Evolutionary conservation across 495 filamentous ascomycete species (phyloP), one percentile per base, ranked within the genome.

Genomic region (Daldinia childiae): DNA sequence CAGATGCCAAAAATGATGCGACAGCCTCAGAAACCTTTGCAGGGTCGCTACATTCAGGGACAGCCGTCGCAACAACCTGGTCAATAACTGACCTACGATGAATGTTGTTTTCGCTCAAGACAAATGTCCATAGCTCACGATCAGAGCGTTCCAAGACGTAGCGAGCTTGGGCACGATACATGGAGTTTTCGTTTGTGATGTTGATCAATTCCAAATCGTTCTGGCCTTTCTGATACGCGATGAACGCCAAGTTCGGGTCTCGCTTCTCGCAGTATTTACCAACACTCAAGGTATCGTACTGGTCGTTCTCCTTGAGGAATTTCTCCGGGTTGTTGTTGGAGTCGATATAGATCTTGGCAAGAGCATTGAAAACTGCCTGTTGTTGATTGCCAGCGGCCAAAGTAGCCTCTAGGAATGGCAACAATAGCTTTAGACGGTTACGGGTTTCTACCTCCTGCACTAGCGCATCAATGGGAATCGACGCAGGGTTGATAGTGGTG

Each of bases 311-410:
- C 84, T 93, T 97, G 52, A 99, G 85, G 86, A 99, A 99, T 77
- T 93, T 95, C 87, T 99, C 96, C 0, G 96, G 96, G 78, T 97
- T 93, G 82, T 97, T 98, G 86, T 99, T 99, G 79, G 91, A 95
- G 80, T 98, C 96, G 71, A 99, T 99, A 83, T 99, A 99, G 69
- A 99, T 98, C 90, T 99, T 99, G 7, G 96, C 96, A 38, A 99
- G 87, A 14, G 96, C 96, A 72, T 99, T 98, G 86, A 94, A 99
- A 52, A 99, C 93, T 29, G 95, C 96, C 82, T 96, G 93, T 80
- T 99, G 95, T 79, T 98, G 93, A 81, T 98, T 98, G 39, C 96
- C 96, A 63, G 87, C 88, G 38, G 92, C 92, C 41, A 98, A 82
- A 17, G 93, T 98, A 57, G 92, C 90, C 83, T 99, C 96, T 12